These are phyloP conservation scores for Botryotinia calthae DNA, from an alignment of 2,329 filamentous ascomycete species.

Conservation along the genomic window DNA sequence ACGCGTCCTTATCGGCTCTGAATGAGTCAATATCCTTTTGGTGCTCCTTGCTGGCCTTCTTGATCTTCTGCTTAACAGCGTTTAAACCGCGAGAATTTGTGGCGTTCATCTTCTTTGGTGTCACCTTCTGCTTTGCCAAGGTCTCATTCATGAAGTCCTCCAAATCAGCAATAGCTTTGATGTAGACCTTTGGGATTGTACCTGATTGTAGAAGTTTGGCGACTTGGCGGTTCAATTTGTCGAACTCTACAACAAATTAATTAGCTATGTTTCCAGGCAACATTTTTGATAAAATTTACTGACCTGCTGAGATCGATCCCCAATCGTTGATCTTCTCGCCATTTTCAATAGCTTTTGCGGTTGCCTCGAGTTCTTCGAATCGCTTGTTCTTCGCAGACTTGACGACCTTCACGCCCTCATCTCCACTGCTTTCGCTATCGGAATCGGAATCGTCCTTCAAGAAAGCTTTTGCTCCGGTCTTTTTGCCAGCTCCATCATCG, in stretches of 20 bases:
- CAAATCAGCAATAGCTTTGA: constrained; percentile 88
- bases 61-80: constrained; percentile 95
- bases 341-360: constrained; percentile 90
- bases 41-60: constrained; percentile 98
- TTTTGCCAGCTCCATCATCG: constrained; percentile 61
- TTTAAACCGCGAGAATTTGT: constrained; percentile 92
- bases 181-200: constrained; percentile 84
- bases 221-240: constrained; percentile 88
- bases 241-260: constrained; percentile 66
- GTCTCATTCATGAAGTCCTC: constrained; percentile 95
- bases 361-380: constrained; percentile 86
- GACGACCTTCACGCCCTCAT: constrained; percentile 80
- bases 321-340: constrained; percentile 97
- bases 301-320: constrained; percentile 87
- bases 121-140: constrained; percentile 91
- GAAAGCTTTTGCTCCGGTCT: constrained; percentile 77
- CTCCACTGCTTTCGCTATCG: constrained; percentile 73
- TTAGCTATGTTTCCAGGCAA: constrained; percentile 26
- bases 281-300: constrained; percentile 38
- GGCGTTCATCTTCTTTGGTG: constrained; percentile 97
- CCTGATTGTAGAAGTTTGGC: constrained; percentile 73
- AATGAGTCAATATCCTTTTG: constrained; percentile 83
- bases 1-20: constrained; percentile 78
- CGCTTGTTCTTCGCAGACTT: constrained; percentile 99
- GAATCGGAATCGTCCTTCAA: constrained; percentile 74